Evolutionary conservation across 495 filamentous ascomycete species (phyloP).

Genomic region (Staphylotrichum tortipilum): DNA sequence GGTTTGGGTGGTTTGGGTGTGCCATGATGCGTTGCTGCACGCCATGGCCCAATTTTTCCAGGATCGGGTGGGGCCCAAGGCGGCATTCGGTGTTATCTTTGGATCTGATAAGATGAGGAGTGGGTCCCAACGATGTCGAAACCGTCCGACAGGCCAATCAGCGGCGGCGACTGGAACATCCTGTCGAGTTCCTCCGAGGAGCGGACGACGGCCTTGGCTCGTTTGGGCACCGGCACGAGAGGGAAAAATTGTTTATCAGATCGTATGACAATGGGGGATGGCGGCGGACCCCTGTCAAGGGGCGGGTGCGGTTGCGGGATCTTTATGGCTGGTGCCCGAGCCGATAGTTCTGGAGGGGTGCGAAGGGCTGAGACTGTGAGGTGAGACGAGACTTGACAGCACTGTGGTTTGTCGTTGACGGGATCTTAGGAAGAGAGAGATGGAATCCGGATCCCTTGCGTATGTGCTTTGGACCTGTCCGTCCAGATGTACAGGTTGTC

Average conservation of each 20-base stretch:
- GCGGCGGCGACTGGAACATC: neutral
- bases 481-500: no score
- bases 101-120: conserved; percentile 45
- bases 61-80: conserved; percentile 10
- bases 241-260: conserved; percentile 25
- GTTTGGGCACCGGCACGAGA: neutral
- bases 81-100: conserved; percentile 42
- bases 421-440: no score
- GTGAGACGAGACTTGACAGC: no score
- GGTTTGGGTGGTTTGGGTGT: no score
- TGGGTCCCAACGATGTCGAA: neutral
- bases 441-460: no score
- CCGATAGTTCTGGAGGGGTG: no score
- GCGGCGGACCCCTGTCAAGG: neutral
- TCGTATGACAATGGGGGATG: conserved; percentile 18
- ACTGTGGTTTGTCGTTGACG: no score
- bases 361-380: no score
- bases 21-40: conserved; percentile 14
- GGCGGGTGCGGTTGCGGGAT: neutral
- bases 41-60: conserved; percentile 13
- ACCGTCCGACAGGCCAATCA: conserved; percentile 1
- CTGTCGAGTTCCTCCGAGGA: conserved; percentile 14
- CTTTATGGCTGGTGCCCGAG: neutral
- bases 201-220: conserved; percentile 2
- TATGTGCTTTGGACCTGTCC: no score